Evolutionary conservation across 1,139 yeast species (phyloP).

Genomic region (Saccharomyces hybrid): DNA sequence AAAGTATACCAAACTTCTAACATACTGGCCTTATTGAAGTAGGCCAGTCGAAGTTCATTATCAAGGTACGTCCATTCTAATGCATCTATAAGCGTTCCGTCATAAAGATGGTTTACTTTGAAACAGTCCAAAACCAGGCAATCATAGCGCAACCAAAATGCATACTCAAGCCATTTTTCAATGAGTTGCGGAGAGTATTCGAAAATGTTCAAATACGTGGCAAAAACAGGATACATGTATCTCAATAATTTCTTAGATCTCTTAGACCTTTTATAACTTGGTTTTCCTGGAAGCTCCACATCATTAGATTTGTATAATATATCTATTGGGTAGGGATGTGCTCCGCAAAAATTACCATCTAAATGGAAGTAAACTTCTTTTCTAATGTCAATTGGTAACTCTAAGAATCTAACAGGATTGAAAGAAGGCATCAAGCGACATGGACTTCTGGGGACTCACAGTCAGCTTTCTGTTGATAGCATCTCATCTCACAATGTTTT

Average conservation of each 20-base stretch:
- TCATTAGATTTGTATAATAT: constrained; percentile 4
- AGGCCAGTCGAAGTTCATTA: constrained; percentile 15
- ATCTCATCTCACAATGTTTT: not conserved
- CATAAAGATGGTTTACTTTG: constrained; percentile 22
- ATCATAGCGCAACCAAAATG: constrained; percentile 27
- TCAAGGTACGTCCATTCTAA: constrained; percentile 23
- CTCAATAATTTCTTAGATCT: constrained; percentile 5
- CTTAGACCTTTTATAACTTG: constrained; percentile 1
- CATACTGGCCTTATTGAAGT: constrained; percentile 17
- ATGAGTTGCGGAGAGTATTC: constrained; percentile 20
- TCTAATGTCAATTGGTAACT: constrained; percentile 22
- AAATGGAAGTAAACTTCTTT: constrained; percentile 22
- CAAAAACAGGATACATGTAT: constrained; percentile 13
- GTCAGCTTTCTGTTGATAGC: not conserved
- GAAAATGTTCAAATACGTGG: constrained; percentile 19
- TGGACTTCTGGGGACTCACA: not conserved
- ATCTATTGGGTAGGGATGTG: constrained; percentile 8
- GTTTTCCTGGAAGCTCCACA: constrained; percentile 6
- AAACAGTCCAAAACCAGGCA: constrained; percentile 25
- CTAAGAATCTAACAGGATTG: constrained; percentile 17
- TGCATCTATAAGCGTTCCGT: constrained; percentile 18
- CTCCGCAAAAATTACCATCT: constrained; percentile 15
- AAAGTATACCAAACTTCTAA: constrained; percentile 26
- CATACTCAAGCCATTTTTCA: constrained; percentile 20
- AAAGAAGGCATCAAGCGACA: not conserved